Evolutionary conservation across 2,329 filamentous ascomycete genomes (phyloP), one percentile per base, ranked within the genome.

Genomic region (Lachnellula willkommii): DNA sequence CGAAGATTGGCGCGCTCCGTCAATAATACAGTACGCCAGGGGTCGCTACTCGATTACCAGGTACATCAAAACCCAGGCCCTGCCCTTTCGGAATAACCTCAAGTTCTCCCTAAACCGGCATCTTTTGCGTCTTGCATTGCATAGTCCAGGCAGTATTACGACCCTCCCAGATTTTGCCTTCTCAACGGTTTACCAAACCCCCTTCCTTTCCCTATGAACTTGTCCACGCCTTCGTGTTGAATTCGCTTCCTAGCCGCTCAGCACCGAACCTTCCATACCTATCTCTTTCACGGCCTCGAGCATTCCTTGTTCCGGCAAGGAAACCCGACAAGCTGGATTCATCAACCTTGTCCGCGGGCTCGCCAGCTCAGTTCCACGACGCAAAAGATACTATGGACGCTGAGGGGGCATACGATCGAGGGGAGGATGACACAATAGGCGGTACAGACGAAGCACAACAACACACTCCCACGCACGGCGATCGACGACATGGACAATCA

Each of bases 301-400:
- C 42, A 39, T 54, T 52, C 53, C 56, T 57, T 53, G 56, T 54
- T 50, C 28, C 26, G 5, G 37, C 50, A 55, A 57, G 47, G 39
- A 58, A 47, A 55, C 53, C 61, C 59, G 61, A 56, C 73, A 77
- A 69, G 60, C 76, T 82, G 79, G 80, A 83, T 78, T 76, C 75
- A 60, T 77, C 77, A 58, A 76, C 71, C 17, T 65, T 78, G 36
- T 73, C 74, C 47, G 71, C 72, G 66, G 77, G 77, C 72, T 79
- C 77, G 58, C 71, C 74, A 69, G 77, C 72, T 73, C 77, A 79
- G 66, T 78, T 76, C 66, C 76, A 77, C 75, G 75, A 78, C 76
- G 73, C 74, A 56, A 70, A 79, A 64, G 76, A 79, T 65, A 76
- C 61, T 20, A 70, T 70, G 66, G 67, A 70, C 17, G 79, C 80